Evolutionary conservation across 768 basidiomycete genomes (phyloP), one percentile per base, ranked within the genome.

Genomic region (Candolleomyces aberdarensis): DNA sequence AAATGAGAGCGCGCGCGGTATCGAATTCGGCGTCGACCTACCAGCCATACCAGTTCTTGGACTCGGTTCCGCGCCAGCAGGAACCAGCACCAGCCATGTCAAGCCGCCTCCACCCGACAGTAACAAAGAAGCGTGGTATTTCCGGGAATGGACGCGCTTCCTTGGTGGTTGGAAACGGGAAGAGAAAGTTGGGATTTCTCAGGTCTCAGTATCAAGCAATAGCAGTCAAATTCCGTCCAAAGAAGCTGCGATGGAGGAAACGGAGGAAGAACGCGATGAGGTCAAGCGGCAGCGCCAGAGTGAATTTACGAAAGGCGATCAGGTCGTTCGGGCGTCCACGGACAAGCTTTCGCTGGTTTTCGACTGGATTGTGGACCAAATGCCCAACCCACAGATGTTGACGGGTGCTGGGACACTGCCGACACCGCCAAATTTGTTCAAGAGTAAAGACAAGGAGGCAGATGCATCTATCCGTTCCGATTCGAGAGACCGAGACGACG

Each of bases 1-100:
- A 96, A 67, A 83, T 98, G 71, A 77, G 97, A 63, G 96, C 0
- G 88, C 92, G 20, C 75, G 88, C n/a, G 92, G 94, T 3, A 76
- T 88, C 65, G 91, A 88, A 59, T 79, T 84, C 52, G 85, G 79
- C 50, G 77, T 87, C 0, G 85, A 91, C 64, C 71, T 85, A 17
- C 83, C 81, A 19, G 83, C 78, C 31, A 75, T 80, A 32, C 75
- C 81, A 58, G 73, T 75, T 40, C 71, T 83, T 67, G 74, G 80
- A 52, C 65, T 81, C 31, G 77, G 76, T 19, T 65, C 65, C 3
- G 43, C 64, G 3, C 62, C 65, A 7, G 26, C 62, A 10, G 22
- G 62, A 11, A 63, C 67, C 22, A 61, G 62, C 14, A 54, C 52
- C 26, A n/a, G 43, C 43, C 17, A 22, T 32, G 13, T n/a, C 58